Evolutionary conservation across 2,329 filamentous ascomycete genomes (phyloP), one percentile per base, ranked within the genome.

Genomic region (Coniochaeta prunicola): DNA sequence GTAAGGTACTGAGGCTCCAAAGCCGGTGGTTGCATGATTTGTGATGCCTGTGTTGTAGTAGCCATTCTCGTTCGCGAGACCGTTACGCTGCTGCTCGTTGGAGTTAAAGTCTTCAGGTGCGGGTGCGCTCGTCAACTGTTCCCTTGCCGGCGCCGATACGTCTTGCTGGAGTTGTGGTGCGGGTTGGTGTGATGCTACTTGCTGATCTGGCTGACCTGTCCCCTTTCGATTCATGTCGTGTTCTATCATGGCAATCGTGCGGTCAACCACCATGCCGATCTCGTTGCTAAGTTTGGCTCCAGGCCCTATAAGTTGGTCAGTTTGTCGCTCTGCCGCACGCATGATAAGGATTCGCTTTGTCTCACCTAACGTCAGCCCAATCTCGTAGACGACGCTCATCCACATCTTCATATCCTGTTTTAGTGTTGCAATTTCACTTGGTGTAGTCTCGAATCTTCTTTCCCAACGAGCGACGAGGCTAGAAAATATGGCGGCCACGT

Each of bases 401-500:
- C 89, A 92, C 24, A 77, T 72, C 33, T 82, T 78, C 87, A 91
- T 91, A 57, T 92, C 87, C 9, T 76, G 72, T 61, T 80, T 81
- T 56, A 93, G 74, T n/a, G 72, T 72, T 17, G 78, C 75, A 57
- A 92, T 74, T 59, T 90, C 84, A 1, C 77, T 76, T 0, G 77
- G 72, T 0, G 81, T 84, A 12, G 84, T 82, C 10, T 82, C 77
- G 55, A 83, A 82, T 31, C 87, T 79, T 54, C 86, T 81, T 67
- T 91, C 83, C 76, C 85, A 90, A 58, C 86, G 81, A 1, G 84
- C 83, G 53, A 89, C 90, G 0, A 93, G 74, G 15, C 83, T 86
- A 0, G 88, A 89, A 65, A 91, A 90, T 59, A 90, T 86, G 28
- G 88, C 88, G 48, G 87, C 84, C 13, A 90, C 79, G 66, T 90